Conservation (phyloP, 805 yeast species). For the Isabelozyma rhagii region DNA sequence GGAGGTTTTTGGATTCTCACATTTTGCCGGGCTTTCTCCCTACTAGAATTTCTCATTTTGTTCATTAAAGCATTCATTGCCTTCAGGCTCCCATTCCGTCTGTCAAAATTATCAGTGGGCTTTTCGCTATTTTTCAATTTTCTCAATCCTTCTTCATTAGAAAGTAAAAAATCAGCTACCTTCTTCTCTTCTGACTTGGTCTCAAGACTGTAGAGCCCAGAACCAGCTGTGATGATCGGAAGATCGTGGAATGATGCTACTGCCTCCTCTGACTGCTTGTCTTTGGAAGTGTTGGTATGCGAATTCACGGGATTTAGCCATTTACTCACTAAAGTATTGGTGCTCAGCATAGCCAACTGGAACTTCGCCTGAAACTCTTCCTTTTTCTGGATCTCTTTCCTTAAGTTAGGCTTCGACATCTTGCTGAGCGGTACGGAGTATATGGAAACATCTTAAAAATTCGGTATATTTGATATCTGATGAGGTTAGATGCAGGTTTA, state of each 20-base stretch:
- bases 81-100: constrained; percentile 16
- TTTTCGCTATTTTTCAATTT: constrained; percentile 2
- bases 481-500: no score
- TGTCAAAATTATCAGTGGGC: background rate
- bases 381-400: constrained; percentile 45
- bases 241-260: constrained; percentile 23
- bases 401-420: constrained; percentile 12
- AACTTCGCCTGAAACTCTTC: constrained; percentile 46
- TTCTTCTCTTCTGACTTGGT: constrained; percentile 8
- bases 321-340: constrained; percentile 29
- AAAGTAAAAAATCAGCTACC: constrained; percentile 25
- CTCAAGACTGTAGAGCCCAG: constrained; percentile 15
- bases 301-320: constrained; percentile 30
- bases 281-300: background rate
- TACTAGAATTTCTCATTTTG: constrained; percentile 24
- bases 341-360: constrained; percentile 39
- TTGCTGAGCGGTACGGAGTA: background rate
- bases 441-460: background rate
- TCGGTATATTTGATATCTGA: background rate
- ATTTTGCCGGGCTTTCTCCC: constrained; percentile 14
- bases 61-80: constrained; percentile 40
- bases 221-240: constrained; percentile 33
- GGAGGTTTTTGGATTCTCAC: background rate
- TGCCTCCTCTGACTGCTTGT: constrained; percentile 1
- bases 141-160: constrained; percentile 1